A percentile compares a stretch with the other conserved stretches of the same genome.
Evolutionary conservation across 1,284 basidiomycete species (phyloP).

Genomic region (Cryptococcus sp.): DNA sequence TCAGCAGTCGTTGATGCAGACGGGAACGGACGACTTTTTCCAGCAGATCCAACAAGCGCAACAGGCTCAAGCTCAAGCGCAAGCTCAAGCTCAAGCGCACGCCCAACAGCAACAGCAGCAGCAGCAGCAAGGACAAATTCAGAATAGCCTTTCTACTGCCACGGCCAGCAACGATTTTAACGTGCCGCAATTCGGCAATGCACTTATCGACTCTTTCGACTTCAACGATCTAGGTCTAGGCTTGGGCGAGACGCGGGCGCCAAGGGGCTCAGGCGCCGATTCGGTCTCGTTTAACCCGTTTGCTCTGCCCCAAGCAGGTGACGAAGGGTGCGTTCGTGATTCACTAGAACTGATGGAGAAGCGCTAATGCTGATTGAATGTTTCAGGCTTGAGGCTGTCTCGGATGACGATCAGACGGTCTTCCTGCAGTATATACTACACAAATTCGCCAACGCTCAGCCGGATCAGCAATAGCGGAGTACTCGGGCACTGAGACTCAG

Average conservation of each 20-base stretch:
- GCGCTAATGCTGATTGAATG: not conserved
- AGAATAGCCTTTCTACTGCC: conserved; percentile 5
- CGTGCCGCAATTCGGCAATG: conserved; percentile 24
- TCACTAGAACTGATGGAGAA: not conserved
- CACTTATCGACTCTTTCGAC: conserved; percentile 42
- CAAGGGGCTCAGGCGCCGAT: conserved; percentile 19
- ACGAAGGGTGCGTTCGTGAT: conserved; percentile 39
- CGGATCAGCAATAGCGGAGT: conserved; percentile 33
- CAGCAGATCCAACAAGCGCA: conserved; percentile 8
- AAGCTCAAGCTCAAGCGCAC: not conserved
- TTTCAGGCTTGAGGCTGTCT: conserved; percentile 15
- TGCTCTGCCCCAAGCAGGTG: conserved; percentile 47
- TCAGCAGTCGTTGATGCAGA: conserved; percentile 7
- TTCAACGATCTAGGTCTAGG: conserved; percentile 43
- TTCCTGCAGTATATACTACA: conserved; percentile 46
- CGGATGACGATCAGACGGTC: conserved; percentile 27
- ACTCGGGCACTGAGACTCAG: no score
- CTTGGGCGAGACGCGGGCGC: conserved; percentile 9
- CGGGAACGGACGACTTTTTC: conserved; percentile 3
- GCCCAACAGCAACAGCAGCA: conserved; percentile 13
- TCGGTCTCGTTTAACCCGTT: conserved; percentile 49
- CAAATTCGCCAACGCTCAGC: conserved; percentile 48
- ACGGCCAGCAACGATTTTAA: not conserved
- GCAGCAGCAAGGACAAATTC: conserved; percentile 1
- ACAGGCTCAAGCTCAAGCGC: not conserved